Evolutionary conservation across 2,329 filamentous ascomycete genomes (phyloP), one percentile per base, ranked within the genome.

Genomic region (Aspergillus latus): DNA sequence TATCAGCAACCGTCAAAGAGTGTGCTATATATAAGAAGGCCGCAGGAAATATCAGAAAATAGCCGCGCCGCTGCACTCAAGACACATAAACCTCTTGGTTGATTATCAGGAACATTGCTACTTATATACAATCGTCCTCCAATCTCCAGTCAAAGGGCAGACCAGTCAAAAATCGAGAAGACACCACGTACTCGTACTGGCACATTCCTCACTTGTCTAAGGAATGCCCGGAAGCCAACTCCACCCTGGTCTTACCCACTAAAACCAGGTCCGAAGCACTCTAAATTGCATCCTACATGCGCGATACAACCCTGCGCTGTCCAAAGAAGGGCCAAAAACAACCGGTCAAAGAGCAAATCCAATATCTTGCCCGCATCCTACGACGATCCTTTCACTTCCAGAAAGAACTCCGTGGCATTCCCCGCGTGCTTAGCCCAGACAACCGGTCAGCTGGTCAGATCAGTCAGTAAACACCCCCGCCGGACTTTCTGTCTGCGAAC

Each of bases 21-120:
- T 54, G 16, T 36, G 16, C 42, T 56, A 56, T 56, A 21, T 56
- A 47, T 48, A 56, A 56, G 28, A 26, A 43, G 43, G n/a, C 34
- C 30, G 21, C 28, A 52, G 15, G 30, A 47, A 47, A 42, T 10
- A 10, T n/a, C n/a, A 30, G 29, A 11, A 30, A 39, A 16, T 16
- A 29, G 21, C 36, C 32, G 32, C 42, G 39, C 28, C 32, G 42
- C 42, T 46, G 21, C 21, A n/a, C 15, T 29, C 34, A 15, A 16
- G 9, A 37, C 13, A 37, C 32, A 21, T 11, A 11, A 50, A 29
- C 39, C 21, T 15, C n/a, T 29, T 11, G 1, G 21, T 10, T 7
- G 48, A 50, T 50, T 13, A 42, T 50, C 48, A 50, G 48, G 48
- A 50, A 50, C 48, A n/a, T 36, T 13, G 21, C 37, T 37, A 29